Percentiles rank a stretch among this genome's conserved stretches.
phyloP scores from a whole-genome alignment of 306 rosid species.

The Carpinus fangiana region DNA sequence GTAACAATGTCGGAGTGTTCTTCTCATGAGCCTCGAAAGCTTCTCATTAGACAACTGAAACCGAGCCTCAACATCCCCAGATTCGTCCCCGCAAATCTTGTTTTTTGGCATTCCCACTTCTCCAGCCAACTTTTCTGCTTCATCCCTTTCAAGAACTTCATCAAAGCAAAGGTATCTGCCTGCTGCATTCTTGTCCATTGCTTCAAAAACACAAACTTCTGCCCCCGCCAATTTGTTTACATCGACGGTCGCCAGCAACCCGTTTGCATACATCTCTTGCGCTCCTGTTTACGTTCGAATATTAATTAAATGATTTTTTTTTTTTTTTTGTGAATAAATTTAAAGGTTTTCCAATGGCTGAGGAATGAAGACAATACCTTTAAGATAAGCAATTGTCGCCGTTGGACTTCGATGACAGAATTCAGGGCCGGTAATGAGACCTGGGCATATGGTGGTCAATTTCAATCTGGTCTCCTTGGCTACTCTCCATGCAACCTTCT shows the following conservation, averaged over 20 bases:
- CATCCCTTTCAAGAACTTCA: slow-evolving; percentile 33
- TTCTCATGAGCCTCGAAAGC: slow-evolving; percentile 56
- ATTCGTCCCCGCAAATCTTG: slow-evolving; percentile 49
- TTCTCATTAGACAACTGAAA: slow-evolving; percentile 55
- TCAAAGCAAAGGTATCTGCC: slow-evolving; percentile 89
- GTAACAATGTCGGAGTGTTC: slow-evolving; percentile 38
- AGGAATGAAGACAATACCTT: slow-evolving; percentile 46
- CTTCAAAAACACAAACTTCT: slow-evolving; percentile 62
- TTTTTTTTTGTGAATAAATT: not conserved
- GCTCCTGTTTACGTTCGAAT: slow-evolving; percentile 46
- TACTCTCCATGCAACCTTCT: slow-evolving; percentile 79
- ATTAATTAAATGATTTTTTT: not conserved
- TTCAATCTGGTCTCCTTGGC: slow-evolving; percentile 64
- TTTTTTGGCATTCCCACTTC: slow-evolving; percentile 36
- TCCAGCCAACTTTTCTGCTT: slow-evolving; percentile 62
- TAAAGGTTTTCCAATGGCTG: not conserved
- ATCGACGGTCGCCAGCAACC: slow-evolving; percentile 67
- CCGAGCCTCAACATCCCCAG: slow-evolving; percentile 18
- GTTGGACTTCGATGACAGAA: slow-evolving; percentile 57
- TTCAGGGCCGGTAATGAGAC: slow-evolving; percentile 67
- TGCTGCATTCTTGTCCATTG: slow-evolving; percentile 48
- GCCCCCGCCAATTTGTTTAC: slow-evolving; percentile 62
- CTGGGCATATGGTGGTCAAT: slow-evolving; percentile 77
- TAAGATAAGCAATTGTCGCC: slow-evolving; percentile 84
- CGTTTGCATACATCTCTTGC: slow-evolving; percentile 56